Percentiles rank a stretch among this genome's conserved stretches.
Evolutionary conservation across 495 filamentous ascomycete genomes (phyloP).

Genomic region (Ramalina intermedia): DNA sequence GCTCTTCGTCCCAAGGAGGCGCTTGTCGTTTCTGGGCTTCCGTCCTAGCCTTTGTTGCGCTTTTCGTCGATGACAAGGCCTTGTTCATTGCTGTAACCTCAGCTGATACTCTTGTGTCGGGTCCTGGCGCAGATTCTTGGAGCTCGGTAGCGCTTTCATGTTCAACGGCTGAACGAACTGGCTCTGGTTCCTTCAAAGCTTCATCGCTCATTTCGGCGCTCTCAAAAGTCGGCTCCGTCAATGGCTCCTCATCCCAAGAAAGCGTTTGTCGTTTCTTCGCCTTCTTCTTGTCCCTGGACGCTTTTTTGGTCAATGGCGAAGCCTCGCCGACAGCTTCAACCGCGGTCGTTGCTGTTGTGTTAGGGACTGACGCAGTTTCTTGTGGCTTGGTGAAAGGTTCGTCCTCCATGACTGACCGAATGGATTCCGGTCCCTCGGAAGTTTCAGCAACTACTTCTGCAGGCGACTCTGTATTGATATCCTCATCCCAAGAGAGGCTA

Average conservation of each 20-base stretch:
- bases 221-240: neutral
- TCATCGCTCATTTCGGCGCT: neutral
- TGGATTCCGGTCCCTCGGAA: constrained; percentile 4
- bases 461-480: neutral
- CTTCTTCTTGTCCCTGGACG: constrained; percentile 31
- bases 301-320: constrained; percentile 23
- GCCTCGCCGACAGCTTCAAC: constrained; percentile 6
- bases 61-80: neutral
- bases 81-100: too few relatives aligned
- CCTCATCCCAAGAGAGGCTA: constrained; percentile 15
- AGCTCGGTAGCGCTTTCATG: too few relatives aligned
- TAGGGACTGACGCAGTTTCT: neutral
- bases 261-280: constrained; percentile 18
- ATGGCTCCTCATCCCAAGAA: neutral
- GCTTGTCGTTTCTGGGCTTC: constrained; percentile 9
- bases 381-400: neutral
- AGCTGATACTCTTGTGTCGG: too few relatives aligned
- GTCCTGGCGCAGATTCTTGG: too few relatives aligned
- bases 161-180: neutral
- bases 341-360: neutral
- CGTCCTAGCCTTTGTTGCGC: constrained; percentile 21
- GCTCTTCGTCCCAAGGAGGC: neutral
- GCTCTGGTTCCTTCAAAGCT: neutral
- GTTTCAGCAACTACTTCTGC: neutral
- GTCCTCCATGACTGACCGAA: constrained; percentile 4